phyloP scores from a whole-genome alignment of 192 early-diverging fungal species.

The Radiomyces spectabilis region DNA sequence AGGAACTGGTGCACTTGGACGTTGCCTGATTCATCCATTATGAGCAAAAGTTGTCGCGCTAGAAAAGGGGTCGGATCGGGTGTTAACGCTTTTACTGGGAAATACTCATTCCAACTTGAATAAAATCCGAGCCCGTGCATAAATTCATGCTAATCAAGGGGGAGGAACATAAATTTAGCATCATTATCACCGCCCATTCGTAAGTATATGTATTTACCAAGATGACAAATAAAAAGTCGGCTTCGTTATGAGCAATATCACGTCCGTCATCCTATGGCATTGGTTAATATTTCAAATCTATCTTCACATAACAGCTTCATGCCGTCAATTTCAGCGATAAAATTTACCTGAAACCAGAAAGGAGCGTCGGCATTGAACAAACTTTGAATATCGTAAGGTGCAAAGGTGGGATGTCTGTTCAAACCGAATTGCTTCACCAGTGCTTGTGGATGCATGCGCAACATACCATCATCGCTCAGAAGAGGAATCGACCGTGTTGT shows the following conservation, averaged over 20 bases:
- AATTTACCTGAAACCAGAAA: slow-evolving; percentile 28
- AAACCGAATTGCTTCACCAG: slow-evolving; percentile 26
- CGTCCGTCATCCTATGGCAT: slow-evolving; percentile 11
- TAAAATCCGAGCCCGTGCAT: slow-evolving; percentile 37
- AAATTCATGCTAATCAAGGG: slow-evolving; percentile 25
- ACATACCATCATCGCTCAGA: slow-evolving; percentile 16
- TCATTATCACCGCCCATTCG: neutral
- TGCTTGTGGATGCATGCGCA: slow-evolving; percentile 27
- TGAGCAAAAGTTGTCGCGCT: neutral
- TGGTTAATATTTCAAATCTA: neutral
- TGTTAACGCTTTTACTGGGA: slow-evolving; percentile 11
- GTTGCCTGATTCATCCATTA: slow-evolving; percentile 1
- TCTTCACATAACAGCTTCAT: neutral
- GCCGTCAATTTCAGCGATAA: neutral
- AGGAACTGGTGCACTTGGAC: slow-evolving; percentile 7
- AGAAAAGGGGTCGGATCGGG: slow-evolving; percentile 18
- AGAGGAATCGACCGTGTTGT: slow-evolving; percentile 20
- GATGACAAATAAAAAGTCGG: slow-evolving; percentile 34
- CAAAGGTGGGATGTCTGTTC: neutral
- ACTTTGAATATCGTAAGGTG: slow-evolving; percentile 24
- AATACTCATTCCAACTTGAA: slow-evolving; percentile 20
- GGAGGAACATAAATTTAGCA: neutral
- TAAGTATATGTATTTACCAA: slow-evolving; percentile 3
- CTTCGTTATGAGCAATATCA: slow-evolving; percentile 15
- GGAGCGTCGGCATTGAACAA: slow-evolving; percentile 30